phyloP scores from a whole-genome alignment of 163 green algal genomes.

The Prototheca wickerhamii region DNA sequence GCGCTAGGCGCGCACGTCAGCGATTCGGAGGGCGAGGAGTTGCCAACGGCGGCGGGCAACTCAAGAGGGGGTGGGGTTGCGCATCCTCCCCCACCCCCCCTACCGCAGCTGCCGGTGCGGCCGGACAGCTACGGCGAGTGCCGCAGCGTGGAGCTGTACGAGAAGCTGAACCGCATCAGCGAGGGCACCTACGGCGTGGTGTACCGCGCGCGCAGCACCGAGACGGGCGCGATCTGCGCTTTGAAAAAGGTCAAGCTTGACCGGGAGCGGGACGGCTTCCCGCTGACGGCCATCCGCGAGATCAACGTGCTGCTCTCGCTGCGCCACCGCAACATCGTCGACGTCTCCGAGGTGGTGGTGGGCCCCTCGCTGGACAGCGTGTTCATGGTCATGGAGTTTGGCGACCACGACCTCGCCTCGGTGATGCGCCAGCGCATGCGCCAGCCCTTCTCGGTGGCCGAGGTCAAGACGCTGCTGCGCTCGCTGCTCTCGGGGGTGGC shows the following conservation, averaged over 20 bases:
- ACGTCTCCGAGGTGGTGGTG: conserved; percentile 81
- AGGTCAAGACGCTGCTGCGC: conserved; percentile 81
- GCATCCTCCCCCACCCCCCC: not conserved
- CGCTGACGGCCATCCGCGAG: conserved; percentile 87
- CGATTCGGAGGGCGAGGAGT: not conserved
- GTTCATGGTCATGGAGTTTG: conserved; percentile 99
- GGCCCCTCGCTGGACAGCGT: conserved; percentile 50
- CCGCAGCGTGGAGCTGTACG: conserved; percentile 79
- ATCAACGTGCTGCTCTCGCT: conserved; percentile 95
- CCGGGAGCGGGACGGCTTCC: conserved; percentile 86
- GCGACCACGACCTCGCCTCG: conserved; percentile 83
- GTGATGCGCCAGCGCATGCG: conserved; percentile 65
- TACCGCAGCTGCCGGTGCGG: not conserved
- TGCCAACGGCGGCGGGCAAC: not conserved
- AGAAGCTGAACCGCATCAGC: conserved; percentile 79
- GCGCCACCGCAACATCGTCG: conserved; percentile 87
- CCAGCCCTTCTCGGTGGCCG: conserved; percentile 43
- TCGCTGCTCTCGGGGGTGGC: conserved; percentile 77
- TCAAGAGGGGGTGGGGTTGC: not conserved
- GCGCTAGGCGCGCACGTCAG: not conserved
- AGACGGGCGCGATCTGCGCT: conserved; percentile 52
- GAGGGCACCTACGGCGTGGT: conserved; percentile 94
- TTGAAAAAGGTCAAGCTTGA: conserved; percentile 90
- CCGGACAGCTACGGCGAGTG: conserved; percentile 40
- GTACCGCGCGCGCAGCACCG: conserved; percentile 58